Evolutionary conservation across 495 filamentous ascomycete genomes (phyloP).

Genomic region (Letharia lupina): DNA sequence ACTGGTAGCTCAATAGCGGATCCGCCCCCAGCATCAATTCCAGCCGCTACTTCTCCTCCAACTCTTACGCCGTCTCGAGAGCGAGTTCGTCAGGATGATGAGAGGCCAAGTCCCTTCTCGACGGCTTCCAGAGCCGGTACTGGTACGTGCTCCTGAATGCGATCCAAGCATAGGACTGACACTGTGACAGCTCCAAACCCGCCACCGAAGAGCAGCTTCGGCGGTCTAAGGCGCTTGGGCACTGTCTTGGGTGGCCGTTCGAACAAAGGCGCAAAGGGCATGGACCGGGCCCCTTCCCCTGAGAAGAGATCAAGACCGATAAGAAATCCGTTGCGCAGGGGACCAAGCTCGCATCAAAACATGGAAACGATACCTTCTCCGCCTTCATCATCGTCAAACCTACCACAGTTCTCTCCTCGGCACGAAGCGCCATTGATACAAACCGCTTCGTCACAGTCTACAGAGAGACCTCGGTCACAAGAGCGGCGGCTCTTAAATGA

Average conservation of each 20-base stretch:
- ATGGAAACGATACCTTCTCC: slow-evolving; percentile 30
- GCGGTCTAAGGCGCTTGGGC: slow-evolving; percentile 57
- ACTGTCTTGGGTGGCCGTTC: slow-evolving; percentile 66
- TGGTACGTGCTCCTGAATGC: slow-evolving; percentile 17
- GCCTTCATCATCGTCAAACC: slow-evolving; percentile 22
- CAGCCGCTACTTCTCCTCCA: slow-evolving; percentile 11
- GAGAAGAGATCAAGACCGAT: slow-evolving; percentile 36
- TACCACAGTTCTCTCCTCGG: slow-evolving; percentile 19
- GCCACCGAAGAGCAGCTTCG: slow-evolving; percentile 31
- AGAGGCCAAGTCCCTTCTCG: slow-evolving; percentile 17
- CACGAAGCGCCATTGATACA: slow-evolving; percentile 4
- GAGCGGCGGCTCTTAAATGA: slow-evolving; percentile 24
- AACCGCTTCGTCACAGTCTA: slow-evolving; percentile 10
- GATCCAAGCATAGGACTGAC: slow-evolving; percentile 22
- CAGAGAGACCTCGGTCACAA: slow-evolving; percentile 19
- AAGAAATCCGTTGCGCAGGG: slow-evolving; percentile 27
- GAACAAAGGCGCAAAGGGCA: slow-evolving; percentile 30
- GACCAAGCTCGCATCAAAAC: slow-evolving; percentile 23
- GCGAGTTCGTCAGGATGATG: slow-evolving; percentile 10
- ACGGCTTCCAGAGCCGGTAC: slow-evolving; percentile 14
- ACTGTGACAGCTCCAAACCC: slow-evolving; percentile 29
- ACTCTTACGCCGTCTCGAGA: slow-evolving; percentile 10
- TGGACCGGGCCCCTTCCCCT: slow-evolving; percentile 35
- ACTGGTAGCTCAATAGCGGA: slow-evolving; percentile 29
- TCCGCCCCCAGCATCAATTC: slow-evolving; percentile 31